Evolutionary conservation across 305 asterid genomes (phyloP).

Genomic region (Solanum chacoense): DNA sequence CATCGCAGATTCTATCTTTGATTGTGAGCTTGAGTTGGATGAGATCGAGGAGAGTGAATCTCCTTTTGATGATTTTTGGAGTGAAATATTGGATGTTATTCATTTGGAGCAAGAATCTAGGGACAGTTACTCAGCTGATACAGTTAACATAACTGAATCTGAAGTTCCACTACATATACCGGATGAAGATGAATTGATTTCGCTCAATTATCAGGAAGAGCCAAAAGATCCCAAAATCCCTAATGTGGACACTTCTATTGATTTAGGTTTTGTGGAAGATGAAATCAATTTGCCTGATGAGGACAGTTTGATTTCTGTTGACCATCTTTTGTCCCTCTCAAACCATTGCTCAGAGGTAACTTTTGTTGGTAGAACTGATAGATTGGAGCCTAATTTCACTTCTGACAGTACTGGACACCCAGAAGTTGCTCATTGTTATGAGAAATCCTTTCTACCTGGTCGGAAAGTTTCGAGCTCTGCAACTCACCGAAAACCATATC

Average conservation of each 20-base stretch:
- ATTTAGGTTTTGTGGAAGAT: not conserved
- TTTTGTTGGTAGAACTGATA: not conserved
- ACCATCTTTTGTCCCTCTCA: not conserved
- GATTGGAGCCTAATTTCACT: not conserved
- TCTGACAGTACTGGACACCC: not conserved
- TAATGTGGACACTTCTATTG: not conserved
- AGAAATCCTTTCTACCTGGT: not conserved
- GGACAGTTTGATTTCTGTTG: not conserved
- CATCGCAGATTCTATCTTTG: not conserved
- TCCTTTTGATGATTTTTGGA: not conserved
- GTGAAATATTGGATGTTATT: not conserved
- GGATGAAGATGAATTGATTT: not conserved
- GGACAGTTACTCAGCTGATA: not conserved
- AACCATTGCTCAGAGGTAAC: not conserved
- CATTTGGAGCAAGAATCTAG: not conserved
- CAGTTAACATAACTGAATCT: not conserved
- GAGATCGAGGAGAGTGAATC: not conserved
- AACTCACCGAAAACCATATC: not conserved
- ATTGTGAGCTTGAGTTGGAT: conserved; percentile 3
- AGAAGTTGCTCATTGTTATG: not conserved
- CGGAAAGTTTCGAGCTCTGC: not conserved
- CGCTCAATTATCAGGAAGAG: not conserved
- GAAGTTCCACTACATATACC: not conserved
- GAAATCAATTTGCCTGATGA: conserved; percentile 1
- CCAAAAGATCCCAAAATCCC: not conserved